phyloP scores from a whole-genome alignment of 2,329 filamentous ascomycete genomes.

The Beauveria scarabaeidicola region DNA sequence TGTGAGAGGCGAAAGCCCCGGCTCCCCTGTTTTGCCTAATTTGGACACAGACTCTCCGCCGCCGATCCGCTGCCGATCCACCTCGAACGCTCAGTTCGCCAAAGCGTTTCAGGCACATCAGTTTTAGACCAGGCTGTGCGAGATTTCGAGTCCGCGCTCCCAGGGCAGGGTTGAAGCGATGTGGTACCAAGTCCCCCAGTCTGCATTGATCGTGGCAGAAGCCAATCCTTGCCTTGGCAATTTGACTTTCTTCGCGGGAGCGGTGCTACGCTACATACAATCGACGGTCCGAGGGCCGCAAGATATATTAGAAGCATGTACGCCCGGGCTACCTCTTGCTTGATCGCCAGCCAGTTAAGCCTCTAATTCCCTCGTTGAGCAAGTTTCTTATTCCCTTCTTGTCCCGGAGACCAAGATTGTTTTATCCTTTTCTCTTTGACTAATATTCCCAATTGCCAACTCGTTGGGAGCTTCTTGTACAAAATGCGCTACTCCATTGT shows the following conservation, averaged over 20 bases:
- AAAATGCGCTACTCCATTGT: slow-evolving; percentile 7
- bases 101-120: slow-evolving; percentile 6
- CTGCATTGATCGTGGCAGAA: neutral
- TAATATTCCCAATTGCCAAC: neutral
- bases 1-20: too few species aligned
- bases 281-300: neutral
- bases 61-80: neutral
- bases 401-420: neutral
- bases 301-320: neutral
- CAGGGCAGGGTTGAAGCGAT: neutral
- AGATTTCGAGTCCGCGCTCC: neutral
- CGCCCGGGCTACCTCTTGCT: neutral
- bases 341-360: neutral
- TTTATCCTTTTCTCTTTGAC: neutral
- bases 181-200: neutral
- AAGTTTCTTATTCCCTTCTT: neutral
- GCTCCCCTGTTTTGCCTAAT: neutral
- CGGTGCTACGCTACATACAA: neutral
- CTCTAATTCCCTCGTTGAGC: neutral
- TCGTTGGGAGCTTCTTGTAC: neutral
- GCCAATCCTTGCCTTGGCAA: neutral
- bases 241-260: neutral
- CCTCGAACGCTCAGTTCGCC: slow-evolving; percentile 5
- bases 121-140: neutral
- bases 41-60: neutral